Percentiles rank a stretch among this genome's conserved stretches.
These are phyloP conservation scores for Trypanosoma theileri DNA, from an alignment of 208 protist species.

Conservation along the genomic window DNA sequence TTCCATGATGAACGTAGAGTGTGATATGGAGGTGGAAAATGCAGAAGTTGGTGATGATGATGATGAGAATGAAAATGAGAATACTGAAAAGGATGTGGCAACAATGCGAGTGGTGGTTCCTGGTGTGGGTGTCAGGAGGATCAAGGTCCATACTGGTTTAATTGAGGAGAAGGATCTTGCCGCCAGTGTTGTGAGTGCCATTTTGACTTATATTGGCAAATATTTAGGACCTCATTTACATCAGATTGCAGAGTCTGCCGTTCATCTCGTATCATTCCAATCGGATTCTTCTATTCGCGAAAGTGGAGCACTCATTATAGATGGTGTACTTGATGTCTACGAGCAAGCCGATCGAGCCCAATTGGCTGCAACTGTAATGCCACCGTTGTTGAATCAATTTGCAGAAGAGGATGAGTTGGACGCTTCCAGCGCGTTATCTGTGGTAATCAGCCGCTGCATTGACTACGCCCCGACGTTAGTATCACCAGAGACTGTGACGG, in stretches of 20 bases:
- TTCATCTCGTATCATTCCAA: constrained; percentile 61
- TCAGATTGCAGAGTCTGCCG: constrained; percentile 59
- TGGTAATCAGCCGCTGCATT: constrained; percentile 66
- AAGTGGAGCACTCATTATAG: constrained; percentile 71
- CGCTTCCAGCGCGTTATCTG: constrained; percentile 62
- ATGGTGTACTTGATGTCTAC: constrained; percentile 61
- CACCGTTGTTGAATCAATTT: constrained; percentile 54
- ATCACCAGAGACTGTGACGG: constrained; percentile 40
- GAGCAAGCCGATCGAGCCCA: constrained; percentile 42
- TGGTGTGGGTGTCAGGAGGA: constrained; percentile 68
- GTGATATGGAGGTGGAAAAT: constrained; percentile 65
- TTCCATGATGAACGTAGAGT: constrained; percentile 70
- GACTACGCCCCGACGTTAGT: constrained; percentile 54
- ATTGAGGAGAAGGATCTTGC: constrained; percentile 91
- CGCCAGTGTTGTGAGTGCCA: constrained; percentile 64
- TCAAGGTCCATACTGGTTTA: constrained; percentile 74
- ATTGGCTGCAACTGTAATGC: constrained; percentile 48
- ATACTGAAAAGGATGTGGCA: constrained; percentile 34
- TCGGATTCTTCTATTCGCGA: constrained; percentile 68
- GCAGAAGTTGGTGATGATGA: constrained; percentile 61
- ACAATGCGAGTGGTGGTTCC: constrained; percentile 67
- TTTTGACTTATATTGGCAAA: constrained; percentile 63
- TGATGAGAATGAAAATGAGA: constrained; percentile 45
- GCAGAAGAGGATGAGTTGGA: constrained; percentile 63
- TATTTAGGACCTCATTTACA: constrained; percentile 57